Evolutionary conservation across 2,329 filamentous ascomycete species (phyloP).

Genomic region (Leptographium flavum): DNA sequence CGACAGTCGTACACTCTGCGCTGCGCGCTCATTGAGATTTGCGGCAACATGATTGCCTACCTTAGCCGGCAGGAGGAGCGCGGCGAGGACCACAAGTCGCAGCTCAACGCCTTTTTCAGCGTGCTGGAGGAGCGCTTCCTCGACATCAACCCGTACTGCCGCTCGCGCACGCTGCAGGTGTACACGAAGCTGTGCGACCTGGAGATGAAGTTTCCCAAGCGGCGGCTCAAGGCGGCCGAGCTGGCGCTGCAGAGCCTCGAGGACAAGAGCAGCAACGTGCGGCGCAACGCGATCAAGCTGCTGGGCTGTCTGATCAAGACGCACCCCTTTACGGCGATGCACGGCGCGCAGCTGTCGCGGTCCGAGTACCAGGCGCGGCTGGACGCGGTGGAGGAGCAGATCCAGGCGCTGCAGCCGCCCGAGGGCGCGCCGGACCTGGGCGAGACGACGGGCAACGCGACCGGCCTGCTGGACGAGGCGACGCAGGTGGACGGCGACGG

Average conservation of each 20-base stretch:
- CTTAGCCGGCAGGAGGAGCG: constrained; percentile 84
- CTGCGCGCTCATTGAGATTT: constrained; percentile 90
- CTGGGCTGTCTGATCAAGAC: constrained; percentile 80
- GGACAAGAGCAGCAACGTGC: constrained; percentile 96
- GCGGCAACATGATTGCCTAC: constrained; percentile 84
- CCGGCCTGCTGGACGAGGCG: constrained; percentile 71
- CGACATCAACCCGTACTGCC: constrained; percentile 91
- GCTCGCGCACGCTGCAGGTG: constrained; percentile 83
- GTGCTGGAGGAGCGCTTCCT: constrained; percentile 92
- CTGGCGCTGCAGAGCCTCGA: constrained; percentile 79
- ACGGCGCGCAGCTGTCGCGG: constrained; percentile 71
- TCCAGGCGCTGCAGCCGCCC: constrained; percentile 70
- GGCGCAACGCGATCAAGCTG: constrained; percentile 88
- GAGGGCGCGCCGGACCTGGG: constrained; percentile 58
- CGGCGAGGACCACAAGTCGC: constrained; percentile 83
- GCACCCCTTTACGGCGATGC: constrained; percentile 84
- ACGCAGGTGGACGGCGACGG: too few species aligned
- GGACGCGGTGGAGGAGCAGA: constrained; percentile 68
- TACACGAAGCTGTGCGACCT: constrained; percentile 84
- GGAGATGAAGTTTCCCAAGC: constrained; percentile 91
- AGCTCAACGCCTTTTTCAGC: constrained; percentile 94
- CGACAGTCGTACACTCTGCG: constrained; percentile 74
- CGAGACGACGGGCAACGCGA: constrained; percentile 54
- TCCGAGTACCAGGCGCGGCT: constrained; percentile 77
- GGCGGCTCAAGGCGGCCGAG: constrained; percentile 75